These are phyloP conservation scores for Naegleria lovaniensis DNA, from an alignment of 208 protist genomes.

Conservation along the genomic window DNA sequence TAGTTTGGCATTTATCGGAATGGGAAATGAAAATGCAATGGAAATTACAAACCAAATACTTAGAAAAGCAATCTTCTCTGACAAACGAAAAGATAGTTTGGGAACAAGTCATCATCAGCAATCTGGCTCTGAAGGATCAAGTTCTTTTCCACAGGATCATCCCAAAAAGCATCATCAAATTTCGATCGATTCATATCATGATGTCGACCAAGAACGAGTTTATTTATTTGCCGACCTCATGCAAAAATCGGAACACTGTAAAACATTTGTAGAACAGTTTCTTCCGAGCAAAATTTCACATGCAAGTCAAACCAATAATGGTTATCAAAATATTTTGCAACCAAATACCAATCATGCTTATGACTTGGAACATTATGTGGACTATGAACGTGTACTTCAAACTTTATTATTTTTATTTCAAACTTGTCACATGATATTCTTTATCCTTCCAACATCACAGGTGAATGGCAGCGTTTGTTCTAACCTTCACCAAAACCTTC, in stretches of 20 bases:
- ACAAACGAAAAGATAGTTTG: neutral
- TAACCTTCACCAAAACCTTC: neutral
- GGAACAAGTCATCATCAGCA: neutral
- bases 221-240: conserved; percentile 3
- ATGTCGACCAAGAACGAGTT: neutral
- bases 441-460: neutral
- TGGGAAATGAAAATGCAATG: neutral
- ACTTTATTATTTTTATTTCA: conserved; percentile 16
- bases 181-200: conserved; percentile 20
- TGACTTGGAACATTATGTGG: neutral
- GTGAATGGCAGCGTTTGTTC: neutral
- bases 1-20: neutral
- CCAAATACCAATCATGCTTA: neutral
- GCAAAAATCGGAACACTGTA: neutral
- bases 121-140: neutral
- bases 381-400: neutral
- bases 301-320: neutral
- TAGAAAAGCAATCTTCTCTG: neutral
- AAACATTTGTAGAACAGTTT: conserved; percentile 1
- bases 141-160: neutral
- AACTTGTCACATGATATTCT: conserved; percentile 21
- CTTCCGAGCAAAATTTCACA: neutral
- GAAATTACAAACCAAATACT: neutral
- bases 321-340: neutral
- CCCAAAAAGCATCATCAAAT: neutral